phyloP scores from a whole-genome alignment of 805 yeast genomes.

The Hanseniaspora lindneri region DNA sequence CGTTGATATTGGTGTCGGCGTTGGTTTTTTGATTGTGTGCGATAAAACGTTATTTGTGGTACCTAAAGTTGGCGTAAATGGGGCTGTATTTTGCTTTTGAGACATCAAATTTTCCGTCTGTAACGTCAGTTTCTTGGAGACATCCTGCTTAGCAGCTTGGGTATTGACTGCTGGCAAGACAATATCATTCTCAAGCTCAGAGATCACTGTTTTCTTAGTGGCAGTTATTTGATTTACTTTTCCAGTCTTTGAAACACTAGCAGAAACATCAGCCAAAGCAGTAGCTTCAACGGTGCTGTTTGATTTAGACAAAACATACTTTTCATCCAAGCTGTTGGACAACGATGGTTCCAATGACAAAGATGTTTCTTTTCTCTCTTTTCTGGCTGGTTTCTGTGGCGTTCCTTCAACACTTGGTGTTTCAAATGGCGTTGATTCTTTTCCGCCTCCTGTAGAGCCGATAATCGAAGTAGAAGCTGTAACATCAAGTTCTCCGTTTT shows the following conservation, averaged over 20 bases:
- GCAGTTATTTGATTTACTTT: too few species aligned
- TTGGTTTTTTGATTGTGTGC: neutral
- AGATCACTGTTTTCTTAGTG: too few species aligned
- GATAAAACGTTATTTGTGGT: neutral
- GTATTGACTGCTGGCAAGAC: too few species aligned
- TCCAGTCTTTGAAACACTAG: too few species aligned
- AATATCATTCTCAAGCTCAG: too few species aligned
- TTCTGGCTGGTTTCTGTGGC: slow-evolving; percentile 3
- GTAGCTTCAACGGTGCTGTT: too few species aligned
- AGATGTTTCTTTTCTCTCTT: neutral
- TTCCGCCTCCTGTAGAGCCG: slow-evolving; percentile 6
- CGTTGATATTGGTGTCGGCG: neutral
- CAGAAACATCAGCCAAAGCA: too few species aligned
- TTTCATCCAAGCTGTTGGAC: neutral
- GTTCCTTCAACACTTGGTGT: slow-evolving; percentile 5
- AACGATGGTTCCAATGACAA: neutral
- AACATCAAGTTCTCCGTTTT: slow-evolving; percentile 27
- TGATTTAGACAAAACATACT: too few species aligned
- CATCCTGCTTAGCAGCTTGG: too few species aligned
- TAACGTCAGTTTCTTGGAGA: too few species aligned
- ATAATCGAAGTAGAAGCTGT: slow-evolving; percentile 8
- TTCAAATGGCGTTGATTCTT: neutral
- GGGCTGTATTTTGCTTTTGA: neutral
- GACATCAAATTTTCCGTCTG: neutral
- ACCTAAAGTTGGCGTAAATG: neutral